Percentiles rank a stretch among this genome's conserved stretches.
Evolutionary conservation across 495 filamentous ascomycete genomes (phyloP).

Genomic region (Cryomyces antarcticus): DNA sequence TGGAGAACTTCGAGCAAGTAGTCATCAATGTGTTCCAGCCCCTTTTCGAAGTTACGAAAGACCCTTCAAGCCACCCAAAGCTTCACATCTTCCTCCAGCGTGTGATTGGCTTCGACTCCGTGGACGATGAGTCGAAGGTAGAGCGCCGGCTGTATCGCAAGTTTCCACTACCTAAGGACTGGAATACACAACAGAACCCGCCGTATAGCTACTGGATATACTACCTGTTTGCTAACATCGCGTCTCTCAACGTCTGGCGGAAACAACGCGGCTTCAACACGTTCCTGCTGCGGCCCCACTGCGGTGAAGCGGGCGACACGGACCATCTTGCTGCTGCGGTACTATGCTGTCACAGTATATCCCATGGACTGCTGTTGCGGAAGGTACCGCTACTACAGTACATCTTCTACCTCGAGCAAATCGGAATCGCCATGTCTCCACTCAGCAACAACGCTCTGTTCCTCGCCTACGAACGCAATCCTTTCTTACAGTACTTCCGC

Average conservation of each 20-base stretch:
- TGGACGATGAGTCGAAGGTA: slow-evolving; percentile 93
- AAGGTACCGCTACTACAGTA: slow-evolving; percentile 93
- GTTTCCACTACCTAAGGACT: slow-evolving; percentile 72
- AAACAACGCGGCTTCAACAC: slow-evolving; percentile 89
- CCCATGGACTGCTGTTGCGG: slow-evolving; percentile 76
- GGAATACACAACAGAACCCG: slow-evolving; percentile 84
- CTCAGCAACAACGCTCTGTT: slow-evolving; percentile 96
- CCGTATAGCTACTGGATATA: slow-evolving; percentile 99
- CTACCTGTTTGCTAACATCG: slow-evolving; percentile 85
- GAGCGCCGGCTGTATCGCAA: slow-evolving; percentile 83
- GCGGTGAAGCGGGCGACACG: slow-evolving; percentile 89
- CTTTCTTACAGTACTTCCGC: slow-evolving; percentile 85
- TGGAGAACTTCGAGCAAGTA: slow-evolving; percentile 77
- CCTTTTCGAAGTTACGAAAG: slow-evolving; percentile 80
- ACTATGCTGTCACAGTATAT: slow-evolving; percentile 93
- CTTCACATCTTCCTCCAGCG: slow-evolving; percentile 87
- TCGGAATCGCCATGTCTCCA: slow-evolving; percentile 96
- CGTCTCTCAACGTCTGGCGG: slow-evolving; percentile 78
- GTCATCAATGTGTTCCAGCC: slow-evolving; percentile 85
- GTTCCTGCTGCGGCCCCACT: slow-evolving; percentile 82
- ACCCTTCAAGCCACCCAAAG: slow-evolving; percentile 73
- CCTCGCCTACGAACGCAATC: slow-evolving; percentile 91
- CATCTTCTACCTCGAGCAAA: slow-evolving; percentile 93
- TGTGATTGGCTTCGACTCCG: slow-evolving; percentile 91
- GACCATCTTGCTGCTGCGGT: slow-evolving; percentile 87